Conservation (phyloP, 2,329 filamentous ascomycete species). For the Cryphonectria carpinicola region DNA sequence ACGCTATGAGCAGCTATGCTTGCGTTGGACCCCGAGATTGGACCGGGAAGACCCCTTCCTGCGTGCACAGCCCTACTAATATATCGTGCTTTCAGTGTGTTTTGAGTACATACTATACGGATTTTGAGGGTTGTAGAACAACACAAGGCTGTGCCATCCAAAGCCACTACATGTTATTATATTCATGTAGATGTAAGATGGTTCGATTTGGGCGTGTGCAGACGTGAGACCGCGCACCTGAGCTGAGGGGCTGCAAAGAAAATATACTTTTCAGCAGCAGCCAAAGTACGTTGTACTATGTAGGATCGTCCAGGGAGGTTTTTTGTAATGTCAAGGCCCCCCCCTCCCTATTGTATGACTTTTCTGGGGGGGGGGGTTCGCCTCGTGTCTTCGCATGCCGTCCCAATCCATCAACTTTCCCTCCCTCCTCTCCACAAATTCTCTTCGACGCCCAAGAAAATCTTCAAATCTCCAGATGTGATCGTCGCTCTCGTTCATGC, state of each 20-base stretch:
- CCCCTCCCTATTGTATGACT: not conserved
- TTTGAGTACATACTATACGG: not conserved
- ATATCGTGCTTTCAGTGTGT: not conserved
- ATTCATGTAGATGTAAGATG: not conserved
- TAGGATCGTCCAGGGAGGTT: not conserved
- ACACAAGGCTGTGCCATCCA: not conserved
- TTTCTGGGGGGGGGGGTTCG: too few species aligned
- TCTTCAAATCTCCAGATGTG: not conserved
- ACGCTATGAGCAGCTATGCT: not conserved
- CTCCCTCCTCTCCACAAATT: not conserved
- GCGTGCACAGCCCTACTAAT: not conserved
- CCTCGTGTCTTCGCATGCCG: too few species aligned
- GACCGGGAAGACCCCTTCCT: not conserved
- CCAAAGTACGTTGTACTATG: too few species aligned
- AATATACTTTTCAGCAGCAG: not conserved
- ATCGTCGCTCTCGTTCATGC: conserved; percentile 3
- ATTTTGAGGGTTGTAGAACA: too few species aligned
- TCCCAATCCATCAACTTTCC: not conserved
- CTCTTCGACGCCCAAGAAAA: not conserved
- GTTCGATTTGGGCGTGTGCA: not conserved
- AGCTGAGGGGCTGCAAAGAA: not conserved
- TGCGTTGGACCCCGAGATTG: not conserved
- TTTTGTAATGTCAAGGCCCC: not conserved
- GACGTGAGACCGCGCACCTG: too few species aligned
- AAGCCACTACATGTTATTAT: not conserved